Conservation (phyloP, 2,329 filamentous ascomycete genomes). For the Lasiodiplodia gonubiensis region DNA sequence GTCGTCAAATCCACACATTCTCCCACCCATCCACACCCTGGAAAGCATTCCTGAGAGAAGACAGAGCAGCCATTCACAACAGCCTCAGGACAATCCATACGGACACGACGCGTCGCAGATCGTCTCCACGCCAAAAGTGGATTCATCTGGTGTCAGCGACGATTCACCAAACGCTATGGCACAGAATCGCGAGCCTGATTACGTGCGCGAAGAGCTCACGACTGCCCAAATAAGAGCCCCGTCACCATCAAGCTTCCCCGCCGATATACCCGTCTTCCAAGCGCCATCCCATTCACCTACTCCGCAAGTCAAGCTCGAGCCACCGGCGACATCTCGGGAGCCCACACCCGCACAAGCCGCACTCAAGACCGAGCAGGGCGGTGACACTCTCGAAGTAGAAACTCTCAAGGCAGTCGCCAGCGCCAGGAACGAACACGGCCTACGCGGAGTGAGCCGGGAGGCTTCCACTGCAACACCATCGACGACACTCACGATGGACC, state of each 20-base stretch:
- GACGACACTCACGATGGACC: slow-evolving; percentile 17
- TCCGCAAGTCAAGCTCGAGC: slow-evolving; percentile 50
- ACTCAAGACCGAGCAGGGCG: slow-evolving; percentile 35
- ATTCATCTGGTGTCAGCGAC: not conserved
- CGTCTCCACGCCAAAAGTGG: slow-evolving; percentile 31
- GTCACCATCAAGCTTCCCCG: slow-evolving; percentile 30
- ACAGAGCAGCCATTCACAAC: slow-evolving; percentile 16
- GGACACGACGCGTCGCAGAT: slow-evolving; percentile 38
- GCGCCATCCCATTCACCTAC: slow-evolving; percentile 37
- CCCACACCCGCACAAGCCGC: slow-evolving; percentile 49
- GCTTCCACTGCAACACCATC: slow-evolving; percentile 37
- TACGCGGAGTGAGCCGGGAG: slow-evolving; percentile 48
- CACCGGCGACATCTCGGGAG: slow-evolving; percentile 36
- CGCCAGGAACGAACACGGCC: slow-evolving; percentile 53
- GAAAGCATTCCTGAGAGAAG: slow-evolving; percentile 16
- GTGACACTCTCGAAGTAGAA: slow-evolving; percentile 47
- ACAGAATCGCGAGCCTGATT: slow-evolving; percentile 42
- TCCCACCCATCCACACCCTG: slow-evolving; percentile 50
- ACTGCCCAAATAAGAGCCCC: slow-evolving; percentile 39
- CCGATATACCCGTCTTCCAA: slow-evolving; percentile 32
- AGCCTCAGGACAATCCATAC: slow-evolving; percentile 29
- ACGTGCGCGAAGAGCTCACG: slow-evolving; percentile 38
- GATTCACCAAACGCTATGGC: slow-evolving; percentile 27
- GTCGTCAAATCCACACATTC: slow-evolving; percentile 41
- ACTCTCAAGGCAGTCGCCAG: slow-evolving; percentile 51